phyloP scores from a whole-genome alignment of 257 asterid genomes.

The Solanum bukasovii region DNA sequence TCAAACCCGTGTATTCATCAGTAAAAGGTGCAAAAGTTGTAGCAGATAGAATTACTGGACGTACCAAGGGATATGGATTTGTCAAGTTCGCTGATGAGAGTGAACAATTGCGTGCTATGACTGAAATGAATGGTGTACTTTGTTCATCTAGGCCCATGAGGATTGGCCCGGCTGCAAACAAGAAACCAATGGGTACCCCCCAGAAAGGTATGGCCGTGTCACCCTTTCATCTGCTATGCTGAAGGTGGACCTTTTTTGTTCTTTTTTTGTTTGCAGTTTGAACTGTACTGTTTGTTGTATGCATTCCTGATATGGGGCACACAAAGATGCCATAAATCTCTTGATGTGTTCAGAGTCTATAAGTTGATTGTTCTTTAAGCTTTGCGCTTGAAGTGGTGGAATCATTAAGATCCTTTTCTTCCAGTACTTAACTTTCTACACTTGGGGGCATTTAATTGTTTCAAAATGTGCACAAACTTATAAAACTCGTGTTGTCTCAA shows the following conservation, averaged over 20 bases:
- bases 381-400: constrained; percentile 39
- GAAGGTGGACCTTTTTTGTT: background rate
- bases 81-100: constrained; percentile 75
- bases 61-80: constrained; percentile 87
- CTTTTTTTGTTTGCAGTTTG: background rate
- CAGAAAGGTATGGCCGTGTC: constrained; percentile 40
- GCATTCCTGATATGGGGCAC: background rate
- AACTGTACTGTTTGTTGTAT: background rate
- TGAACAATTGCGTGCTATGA: constrained; percentile 76
- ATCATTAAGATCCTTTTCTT: constrained; percentile 47
- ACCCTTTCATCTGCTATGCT: background rate
- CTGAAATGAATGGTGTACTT: constrained; percentile 72
- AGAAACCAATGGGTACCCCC: constrained; percentile 40
- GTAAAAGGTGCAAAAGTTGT: constrained; percentile 87
- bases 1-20: constrained; percentile 47
- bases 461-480: constrained; percentile 49
- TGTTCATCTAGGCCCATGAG: constrained; percentile 88
- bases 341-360: constrained; percentile 10
- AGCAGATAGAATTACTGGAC: constrained; percentile 67
- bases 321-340: background rate
- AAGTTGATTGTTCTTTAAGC: constrained; percentile 28
- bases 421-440: constrained; percentile 43
- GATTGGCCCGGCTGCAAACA: constrained; percentile 82
- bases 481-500: constrained; percentile 70
- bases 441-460: constrained; percentile 42